Evolutionary conservation across 2,329 filamentous ascomycete genomes (phyloP).

Genomic region (Sordariomycetes sp.): DNA sequence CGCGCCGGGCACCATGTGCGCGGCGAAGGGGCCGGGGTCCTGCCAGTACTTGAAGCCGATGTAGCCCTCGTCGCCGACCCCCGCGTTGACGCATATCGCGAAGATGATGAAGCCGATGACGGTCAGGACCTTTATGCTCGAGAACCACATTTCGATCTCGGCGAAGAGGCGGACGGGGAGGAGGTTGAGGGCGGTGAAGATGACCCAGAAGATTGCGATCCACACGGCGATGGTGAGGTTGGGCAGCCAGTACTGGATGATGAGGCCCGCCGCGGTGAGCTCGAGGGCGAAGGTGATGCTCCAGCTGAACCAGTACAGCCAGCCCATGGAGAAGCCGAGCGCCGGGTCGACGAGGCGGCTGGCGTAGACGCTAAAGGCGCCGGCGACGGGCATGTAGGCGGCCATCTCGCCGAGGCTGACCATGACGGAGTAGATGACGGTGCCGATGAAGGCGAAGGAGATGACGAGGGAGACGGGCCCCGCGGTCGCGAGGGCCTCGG

Average conservation of each 20-base stretch:
- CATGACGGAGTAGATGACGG: constrained; percentile 67
- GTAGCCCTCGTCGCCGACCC: constrained; percentile 55
- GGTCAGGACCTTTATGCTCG: constrained; percentile 63
- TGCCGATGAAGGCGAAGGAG: constrained; percentile 56
- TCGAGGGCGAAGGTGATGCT: constrained; percentile 61
- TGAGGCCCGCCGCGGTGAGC: constrained; percentile 57
- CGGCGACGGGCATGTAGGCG: constrained; percentile 63
- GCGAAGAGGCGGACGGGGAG: constrained; percentile 61
- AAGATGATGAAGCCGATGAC: constrained; percentile 67
- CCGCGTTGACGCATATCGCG: constrained; percentile 61
- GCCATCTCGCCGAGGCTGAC: constrained; percentile 58
- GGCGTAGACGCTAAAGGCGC: constrained; percentile 65
- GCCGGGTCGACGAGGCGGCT: constrained; percentile 61
- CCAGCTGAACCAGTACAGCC: constrained; percentile 77
- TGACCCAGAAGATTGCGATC: constrained; percentile 59
- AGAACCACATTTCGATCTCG: constrained; percentile 69
- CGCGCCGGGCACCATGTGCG: constrained; percentile 38
- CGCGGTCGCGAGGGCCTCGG: constrained; percentile 44
- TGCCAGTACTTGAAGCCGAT: constrained; percentile 63
- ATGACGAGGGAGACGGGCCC: constrained; percentile 56
- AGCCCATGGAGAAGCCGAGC: constrained; percentile 66
- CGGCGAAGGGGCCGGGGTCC: constrained; percentile 53
- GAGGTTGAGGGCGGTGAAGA: constrained; percentile 58
- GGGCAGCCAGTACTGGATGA: constrained; percentile 62
- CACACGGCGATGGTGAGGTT: constrained; percentile 55